Conservation (phyloP, 2,329 filamentous ascomycete genomes). For the Fusarium humuli region DNA sequence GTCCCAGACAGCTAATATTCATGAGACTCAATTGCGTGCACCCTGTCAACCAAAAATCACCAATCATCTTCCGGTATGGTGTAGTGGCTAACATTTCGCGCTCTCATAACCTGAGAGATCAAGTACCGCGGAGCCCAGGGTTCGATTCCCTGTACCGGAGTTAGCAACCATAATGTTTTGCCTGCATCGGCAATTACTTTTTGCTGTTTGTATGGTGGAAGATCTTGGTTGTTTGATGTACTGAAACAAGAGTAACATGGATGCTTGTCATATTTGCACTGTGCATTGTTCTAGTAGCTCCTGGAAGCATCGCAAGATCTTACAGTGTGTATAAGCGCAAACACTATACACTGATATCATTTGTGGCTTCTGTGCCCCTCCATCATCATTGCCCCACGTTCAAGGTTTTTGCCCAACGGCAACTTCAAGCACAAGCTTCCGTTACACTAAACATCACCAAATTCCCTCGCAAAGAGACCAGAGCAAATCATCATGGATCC, state of each 20-base stretch:
- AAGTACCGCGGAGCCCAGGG: conserved; percentile 7
- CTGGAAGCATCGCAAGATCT: conserved; percentile 5
- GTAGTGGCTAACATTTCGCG: conserved; percentile 48
- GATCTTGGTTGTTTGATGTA: not conserved
- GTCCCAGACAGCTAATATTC: too few species aligned
- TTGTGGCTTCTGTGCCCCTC: conserved; percentile 43
- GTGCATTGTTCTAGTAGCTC: conserved; percentile 30
- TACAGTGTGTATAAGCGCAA: conserved; percentile 36
- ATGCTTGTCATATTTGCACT: not conserved
- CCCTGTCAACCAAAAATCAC: not conserved
- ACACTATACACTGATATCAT: conserved; percentile 49
- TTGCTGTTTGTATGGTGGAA: not conserved
- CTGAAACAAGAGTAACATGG: not conserved
- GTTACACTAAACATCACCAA: conserved; percentile 6
- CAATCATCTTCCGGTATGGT: conserved; percentile 46
- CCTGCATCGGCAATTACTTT: not conserved
- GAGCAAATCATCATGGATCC: conserved; percentile 50
- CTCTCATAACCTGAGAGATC: conserved; percentile 4
- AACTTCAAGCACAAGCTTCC: conserved; percentile 22
- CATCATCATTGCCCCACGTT: conserved; percentile 48
- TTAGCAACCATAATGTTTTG: not conserved
- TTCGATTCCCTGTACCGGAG: conserved; percentile 13
- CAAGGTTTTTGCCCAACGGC: conserved; percentile 44
- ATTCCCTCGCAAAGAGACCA: not conserved
- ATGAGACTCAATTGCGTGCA: too few species aligned